Base-by-base conservation (phyloP, 805 yeast species). In the Ogataea paraovalis region DNA sequence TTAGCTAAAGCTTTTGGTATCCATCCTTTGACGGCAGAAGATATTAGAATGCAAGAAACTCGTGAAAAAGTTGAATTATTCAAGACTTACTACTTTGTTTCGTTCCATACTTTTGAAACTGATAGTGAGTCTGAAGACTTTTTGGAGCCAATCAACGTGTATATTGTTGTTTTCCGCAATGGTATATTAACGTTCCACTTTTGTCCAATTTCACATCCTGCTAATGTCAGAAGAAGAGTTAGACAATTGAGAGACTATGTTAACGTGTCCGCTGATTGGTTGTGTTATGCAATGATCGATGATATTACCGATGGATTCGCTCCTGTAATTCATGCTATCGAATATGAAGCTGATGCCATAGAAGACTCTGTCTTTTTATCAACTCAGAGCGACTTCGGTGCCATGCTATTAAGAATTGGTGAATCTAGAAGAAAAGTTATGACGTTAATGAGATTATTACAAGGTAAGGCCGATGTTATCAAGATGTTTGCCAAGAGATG, bases 1-100 rank as follows among this genome's bases (percentile, higher is more conserved):
- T 66, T 94, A 37, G 85, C 97, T 9, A 91, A 91, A 59, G 94
- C 97, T 0, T 92, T 92, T 67, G 96, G 97, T 9, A 88, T 92
- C 69, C 99, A 92, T 73, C 99, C 99, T 27, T 82, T 92, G 73
- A 92, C 99, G 0, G 90, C 97, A 1, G 99, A 92, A 70, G 99
- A 92, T 82, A 91, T 92, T 54, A 74, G 96, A 48, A 87, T 89
- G 80, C 96, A 91, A 70, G 99, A 92, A 70, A 81, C 96, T 21
- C 90, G 99, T 69, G 99, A 92, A 71, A 92, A 92, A 68, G 97
- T 92, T 27, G 99, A 92, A 67, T 67, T 94, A 30, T 92, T 92
- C 70, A 84, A 86, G 59, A 87, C 87, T 53, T 92, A 92, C 66
- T 94, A 92, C 68, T 90, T 94, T 72, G 96, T 94, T 38, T 87